A percentile compares a stretch with the other conserved stretches of the same genome.
Evolutionary conservation across 805 yeast genomes (phyloP).

Genomic region (Zygoascus tannicola): DNA sequence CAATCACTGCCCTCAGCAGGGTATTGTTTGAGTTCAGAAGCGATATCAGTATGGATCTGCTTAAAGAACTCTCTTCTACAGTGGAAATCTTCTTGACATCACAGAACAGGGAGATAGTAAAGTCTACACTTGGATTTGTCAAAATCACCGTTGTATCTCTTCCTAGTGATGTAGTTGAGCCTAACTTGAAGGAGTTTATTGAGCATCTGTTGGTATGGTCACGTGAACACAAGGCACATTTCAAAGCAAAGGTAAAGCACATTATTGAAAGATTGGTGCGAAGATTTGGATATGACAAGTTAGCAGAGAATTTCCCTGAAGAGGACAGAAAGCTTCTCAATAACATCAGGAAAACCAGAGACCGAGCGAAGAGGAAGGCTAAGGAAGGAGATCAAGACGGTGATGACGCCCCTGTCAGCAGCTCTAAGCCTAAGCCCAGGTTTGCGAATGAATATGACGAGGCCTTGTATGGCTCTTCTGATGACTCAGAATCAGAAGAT

Average conservation of each 20-base stretch:
- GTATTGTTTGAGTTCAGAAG: constrained; percentile 77
- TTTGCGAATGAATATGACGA: constrained; percentile 86
- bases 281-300: constrained; percentile 80
- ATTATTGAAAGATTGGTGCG: constrained; percentile 85
- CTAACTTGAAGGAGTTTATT: constrained; percentile 66
- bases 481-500: constrained; percentile 49
- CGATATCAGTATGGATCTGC: constrained; percentile 46
- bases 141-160: constrained; percentile 79
- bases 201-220: constrained; percentile 81
- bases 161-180: constrained; percentile 66
- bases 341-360: constrained; percentile 78
- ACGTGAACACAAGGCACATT: constrained; percentile 91
- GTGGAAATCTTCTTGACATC: constrained; percentile 86
- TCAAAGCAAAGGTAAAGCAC: constrained; percentile 87
- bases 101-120: constrained; percentile 86
- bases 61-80: constrained; percentile 72
- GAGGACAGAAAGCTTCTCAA: constrained; percentile 75
- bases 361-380: constrained; percentile 71
- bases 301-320: constrained; percentile 80
- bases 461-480: constrained; percentile 72
- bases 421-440: constrained; percentile 15
- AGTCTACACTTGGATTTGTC: constrained; percentile 87
- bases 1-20: constrained; percentile 82
- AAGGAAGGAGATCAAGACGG: constrained; percentile 30
- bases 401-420: constrained; percentile 17